Evolutionary conservation across 768 basidiomycete species (phyloP).

Genomic region (Fistulinella prunicolor): DNA sequence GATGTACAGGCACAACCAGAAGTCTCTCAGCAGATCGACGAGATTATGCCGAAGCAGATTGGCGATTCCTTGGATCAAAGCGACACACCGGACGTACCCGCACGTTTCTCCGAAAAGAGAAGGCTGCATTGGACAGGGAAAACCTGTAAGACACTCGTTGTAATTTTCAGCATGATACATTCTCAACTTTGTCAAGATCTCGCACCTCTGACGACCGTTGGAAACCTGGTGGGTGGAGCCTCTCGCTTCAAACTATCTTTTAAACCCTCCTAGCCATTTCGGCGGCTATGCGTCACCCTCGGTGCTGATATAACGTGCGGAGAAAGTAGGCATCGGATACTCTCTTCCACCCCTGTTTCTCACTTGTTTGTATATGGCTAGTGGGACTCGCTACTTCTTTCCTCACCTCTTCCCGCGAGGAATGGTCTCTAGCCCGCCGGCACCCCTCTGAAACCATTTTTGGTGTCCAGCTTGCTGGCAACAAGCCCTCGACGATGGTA

Average conservation of each 20-base stretch:
- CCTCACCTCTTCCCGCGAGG: conserved; percentile 82
- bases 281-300: conserved; percentile 78
- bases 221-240: conserved; percentile 66
- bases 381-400: conserved; percentile 95
- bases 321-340: conserved; percentile 57
- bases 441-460: conserved; percentile 87
- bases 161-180: conserved; percentile 17
- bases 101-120: conserved; percentile 80
- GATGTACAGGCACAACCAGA: conserved; percentile 18
- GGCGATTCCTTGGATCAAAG: conserved; percentile 35
- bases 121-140: conserved; percentile 83
- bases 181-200: conserved; percentile 43
- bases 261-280: conserved; percentile 67
- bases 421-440: conserved; percentile 90
- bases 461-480: conserved; percentile 91
- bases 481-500: conserved; percentile 74
- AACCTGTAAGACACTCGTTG: conserved; percentile 55
- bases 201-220: conserved; percentile 90
- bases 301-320: conserved; percentile 96
- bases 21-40: background rate
- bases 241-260: background rate
- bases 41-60: conserved; percentile 33
- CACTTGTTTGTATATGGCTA: conserved; percentile 23
- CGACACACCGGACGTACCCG: conserved; percentile 67
- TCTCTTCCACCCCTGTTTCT: background rate